Base-by-base conservation (phyloP, 331 rosid genomes). In the Arachis monticola region DNA sequence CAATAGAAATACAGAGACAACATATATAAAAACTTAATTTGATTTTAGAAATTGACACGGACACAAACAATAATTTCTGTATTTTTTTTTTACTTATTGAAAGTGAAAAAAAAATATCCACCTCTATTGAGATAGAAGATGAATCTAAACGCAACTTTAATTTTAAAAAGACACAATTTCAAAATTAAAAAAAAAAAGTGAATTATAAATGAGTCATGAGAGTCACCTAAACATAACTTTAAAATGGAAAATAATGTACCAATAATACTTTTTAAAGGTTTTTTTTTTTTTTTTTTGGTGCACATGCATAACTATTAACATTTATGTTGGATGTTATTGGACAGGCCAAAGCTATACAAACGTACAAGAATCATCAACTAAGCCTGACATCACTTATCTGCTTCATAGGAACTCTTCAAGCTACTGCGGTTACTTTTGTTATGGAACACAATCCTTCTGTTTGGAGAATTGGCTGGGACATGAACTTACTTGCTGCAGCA, bases 401-500 rank as follows among this genome's bases (percentile, higher is more conserved):
- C 75, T 85, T 90, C 75, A 31, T 95, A 2, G 99, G 97, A 5
- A 90, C 99, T 46, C 72, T 95, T 48, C 99, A 95, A 65, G 97
- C 99, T 10, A 32, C 85, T 79, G 96, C 89, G 41, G 99, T 92
- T 60, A 88, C 99, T 53, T 80, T 95, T 69, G 97, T 87, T 2
- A 68, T 66, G 68, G 99, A 95, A 41, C 97, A 87, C 81, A 64
- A 92, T 56, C 64, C 83, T 60, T 85, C 92, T 27, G 97, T 80
- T 2, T 95, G 99, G 99, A 90, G 77, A 75, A 81, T 95, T 77
- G 99, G 97, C 8, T 85, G 93, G 86, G 99, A 92, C 67, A 90
- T 90, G 97, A 95, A 83, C 71, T 89, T 95, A 60, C 96, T 90
- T 65, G 97, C 99, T 31, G 97, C 99, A 53, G 96, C 97, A 60